Percentiles rank a stretch among this genome's conserved stretches.
These are phyloP conservation scores for Fusarium lyarnte DNA, from an alignment of 2,329 filamentous ascomycete genomes.

Conservation along the genomic window DNA sequence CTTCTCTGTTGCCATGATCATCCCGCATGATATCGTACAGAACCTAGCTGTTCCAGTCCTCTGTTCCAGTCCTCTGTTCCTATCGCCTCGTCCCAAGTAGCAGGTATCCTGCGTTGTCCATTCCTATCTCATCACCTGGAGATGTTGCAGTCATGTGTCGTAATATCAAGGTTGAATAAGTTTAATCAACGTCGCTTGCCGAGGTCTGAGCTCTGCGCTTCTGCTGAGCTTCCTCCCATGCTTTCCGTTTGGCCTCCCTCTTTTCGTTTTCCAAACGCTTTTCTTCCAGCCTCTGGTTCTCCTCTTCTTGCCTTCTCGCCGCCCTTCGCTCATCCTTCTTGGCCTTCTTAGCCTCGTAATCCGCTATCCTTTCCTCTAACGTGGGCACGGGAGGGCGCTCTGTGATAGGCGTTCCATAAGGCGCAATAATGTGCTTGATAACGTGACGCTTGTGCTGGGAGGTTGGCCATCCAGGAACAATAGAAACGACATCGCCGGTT, in stretches of 20 bases:
- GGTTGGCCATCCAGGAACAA: slow-evolving; percentile 72
- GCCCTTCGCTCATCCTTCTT: slow-evolving; percentile 66
- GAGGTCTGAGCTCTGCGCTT: slow-evolving; percentile 27
- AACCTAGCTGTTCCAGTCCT: slow-evolving; percentile 3
- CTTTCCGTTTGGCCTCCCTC: slow-evolving; percentile 36
- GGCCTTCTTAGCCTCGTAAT: slow-evolving; percentile 63
- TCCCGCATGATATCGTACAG: slow-evolving; percentile 35
- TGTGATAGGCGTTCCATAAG: slow-evolving; percentile 69
- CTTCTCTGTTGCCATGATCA: slow-evolving; percentile 22
- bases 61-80: not conserved
- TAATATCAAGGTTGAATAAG: not conserved
- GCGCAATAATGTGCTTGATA: slow-evolving; percentile 78
- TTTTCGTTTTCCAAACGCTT: slow-evolving; percentile 40
- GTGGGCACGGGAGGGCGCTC: slow-evolving; percentile 73
- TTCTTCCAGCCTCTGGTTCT: slow-evolving; percentile 41
- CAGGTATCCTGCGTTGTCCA: not conserved
- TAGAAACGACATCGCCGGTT: slow-evolving; percentile 78
- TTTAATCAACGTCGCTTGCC: slow-evolving; percentile 25
- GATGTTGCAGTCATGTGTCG: not conserved
- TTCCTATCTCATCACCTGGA: not conserved
- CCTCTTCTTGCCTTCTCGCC: slow-evolving; percentile 42
- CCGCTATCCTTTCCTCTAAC: slow-evolving; percentile 67
- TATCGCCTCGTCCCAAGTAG: not conserved
- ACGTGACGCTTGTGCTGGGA: slow-evolving; percentile 77
- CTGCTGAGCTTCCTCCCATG: slow-evolving; percentile 38